Percentiles rank a stretch among this genome's conserved stretches.
Evolutionary conservation across 352 stramenopile genomes (phyloP).

Genomic region (Achlya hypogyna): DNA sequence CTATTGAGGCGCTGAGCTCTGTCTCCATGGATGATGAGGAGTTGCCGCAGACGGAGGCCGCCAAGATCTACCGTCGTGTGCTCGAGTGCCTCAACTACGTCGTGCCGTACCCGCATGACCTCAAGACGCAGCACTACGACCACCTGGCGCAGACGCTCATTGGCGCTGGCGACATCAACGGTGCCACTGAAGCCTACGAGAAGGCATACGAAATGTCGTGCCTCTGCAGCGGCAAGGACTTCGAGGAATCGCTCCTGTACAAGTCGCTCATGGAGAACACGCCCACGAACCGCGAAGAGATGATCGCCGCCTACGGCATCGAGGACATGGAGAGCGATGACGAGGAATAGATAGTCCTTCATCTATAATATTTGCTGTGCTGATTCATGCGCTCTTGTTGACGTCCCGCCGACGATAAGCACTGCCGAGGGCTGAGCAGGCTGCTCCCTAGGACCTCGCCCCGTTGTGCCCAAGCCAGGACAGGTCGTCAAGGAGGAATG

Average conservation of each 20-base stretch:
- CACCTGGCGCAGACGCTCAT: slow-evolving; percentile 68
- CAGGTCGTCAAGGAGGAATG: too few species aligned
- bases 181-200: slow-evolving; percentile 42
- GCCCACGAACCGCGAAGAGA: slow-evolving; percentile 44
- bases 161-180: slow-evolving; percentile 42
- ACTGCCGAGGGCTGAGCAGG: too few species aligned
- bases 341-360: background rate
- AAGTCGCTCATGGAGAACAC: slow-evolving; percentile 48
- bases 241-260: slow-evolving; percentile 52
- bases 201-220: slow-evolving; percentile 48
- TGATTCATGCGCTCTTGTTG: too few species aligned
- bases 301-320: slow-evolving; percentile 46
- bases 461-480: too few species aligned
- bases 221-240: slow-evolving; percentile 48
- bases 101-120: slow-evolving; percentile 51
- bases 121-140: slow-evolving; percentile 83
- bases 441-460: too few species aligned
- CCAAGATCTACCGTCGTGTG: slow-evolving; percentile 51
- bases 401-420: too few species aligned
- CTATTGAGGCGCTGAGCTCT: slow-evolving; percentile 41
- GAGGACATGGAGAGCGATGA: background rate
- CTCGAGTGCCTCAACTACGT: slow-evolving; percentile 64
- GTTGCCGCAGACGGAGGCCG: slow-evolving; percentile 27
- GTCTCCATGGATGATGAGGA: slow-evolving; percentile 13
- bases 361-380: too few species aligned